Conservation (phyloP, 2,329 filamentous ascomycete genomes). For the Fusarium marasasianum region DNA sequence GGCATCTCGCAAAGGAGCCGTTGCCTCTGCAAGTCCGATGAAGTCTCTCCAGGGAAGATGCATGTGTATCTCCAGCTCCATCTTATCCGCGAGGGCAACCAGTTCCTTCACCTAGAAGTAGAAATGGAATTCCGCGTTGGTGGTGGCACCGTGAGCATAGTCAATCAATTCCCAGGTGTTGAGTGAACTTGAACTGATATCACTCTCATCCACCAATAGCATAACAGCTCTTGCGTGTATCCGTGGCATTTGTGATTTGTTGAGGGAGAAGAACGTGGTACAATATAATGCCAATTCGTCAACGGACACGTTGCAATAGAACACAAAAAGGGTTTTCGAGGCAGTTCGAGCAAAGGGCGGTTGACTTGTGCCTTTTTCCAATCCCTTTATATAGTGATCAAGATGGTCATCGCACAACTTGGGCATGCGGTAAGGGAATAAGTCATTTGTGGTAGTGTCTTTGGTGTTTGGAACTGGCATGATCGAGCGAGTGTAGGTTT, state of each 20-base stretch:
- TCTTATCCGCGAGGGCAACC: neutral
- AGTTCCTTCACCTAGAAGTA: neutral
- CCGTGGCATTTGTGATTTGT: neutral
- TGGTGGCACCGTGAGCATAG: neutral
- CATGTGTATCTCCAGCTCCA: neutral
- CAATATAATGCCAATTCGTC: neutral
- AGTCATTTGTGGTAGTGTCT: neutral
- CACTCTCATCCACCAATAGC: neutral
- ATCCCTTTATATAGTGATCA: neutral
- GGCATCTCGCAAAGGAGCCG: neutral
- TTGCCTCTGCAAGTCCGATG: neutral
- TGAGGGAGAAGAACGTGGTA: neutral
- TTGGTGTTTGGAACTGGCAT: too few relatives aligned
- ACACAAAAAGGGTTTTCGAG: neutral
- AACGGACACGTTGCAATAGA: neutral
- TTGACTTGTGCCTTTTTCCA: neutral
- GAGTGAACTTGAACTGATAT: neutral
- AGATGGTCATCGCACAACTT: too few relatives aligned
- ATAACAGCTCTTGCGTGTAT: neutral
- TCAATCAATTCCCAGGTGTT: neutral
- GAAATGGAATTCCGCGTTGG: neutral
- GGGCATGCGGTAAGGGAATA: neutral
- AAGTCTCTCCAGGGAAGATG: neutral
- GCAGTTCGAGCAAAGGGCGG: neutral
- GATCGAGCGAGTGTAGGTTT: neutral